phyloP scores from a whole-genome alignment of 73 alveolate species.

The Tetrahymena borealis region DNA sequence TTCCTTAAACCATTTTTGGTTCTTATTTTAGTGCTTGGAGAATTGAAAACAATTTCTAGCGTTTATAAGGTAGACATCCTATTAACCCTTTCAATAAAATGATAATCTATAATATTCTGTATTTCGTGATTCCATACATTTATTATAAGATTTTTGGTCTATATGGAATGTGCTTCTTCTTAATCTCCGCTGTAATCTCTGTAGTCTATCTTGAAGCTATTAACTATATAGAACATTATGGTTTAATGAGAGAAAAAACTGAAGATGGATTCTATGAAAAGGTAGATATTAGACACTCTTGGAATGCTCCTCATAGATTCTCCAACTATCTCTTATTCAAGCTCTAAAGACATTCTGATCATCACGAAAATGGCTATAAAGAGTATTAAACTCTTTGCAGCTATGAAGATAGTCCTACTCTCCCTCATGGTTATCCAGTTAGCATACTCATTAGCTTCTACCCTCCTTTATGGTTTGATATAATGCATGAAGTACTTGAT shows the following conservation, averaged over 20 bases:
- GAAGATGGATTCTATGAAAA: conserved; percentile 52
- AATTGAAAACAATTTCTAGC: conserved; percentile 4
- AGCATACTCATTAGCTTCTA: neutral
- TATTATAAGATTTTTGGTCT: conserved; percentile 36
- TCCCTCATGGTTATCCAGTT: conserved; percentile 66
- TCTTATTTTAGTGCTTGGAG: conserved; percentile 43
- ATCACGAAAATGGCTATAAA: conserved; percentile 67
- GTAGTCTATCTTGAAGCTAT: conserved; percentile 47
- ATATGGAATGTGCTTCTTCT: conserved; percentile 22
- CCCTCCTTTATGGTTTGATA: conserved; percentile 3
- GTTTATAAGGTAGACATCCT: conserved; percentile 12
- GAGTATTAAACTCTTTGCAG: conserved; percentile 58
- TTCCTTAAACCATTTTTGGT: conserved; percentile 9
- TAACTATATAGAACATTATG: conserved; percentile 73
- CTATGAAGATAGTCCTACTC: conserved; percentile 52
- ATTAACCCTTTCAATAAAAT: conserved; percentile 19
- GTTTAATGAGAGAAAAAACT: conserved; percentile 53
- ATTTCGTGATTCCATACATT: neutral
- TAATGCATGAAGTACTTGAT: neutral
- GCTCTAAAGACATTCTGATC: conserved; percentile 79
- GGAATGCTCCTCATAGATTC: conserved; percentile 77
- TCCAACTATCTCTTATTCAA: conserved; percentile 59
- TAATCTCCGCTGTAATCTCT: conserved; percentile 17
- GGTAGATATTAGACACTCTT: conserved; percentile 55
- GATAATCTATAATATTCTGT: conserved; percentile 26